Evolutionary conservation across 768 basidiomycete genomes (phyloP).

Genomic region (Boletus pseudopeckii): DNA sequence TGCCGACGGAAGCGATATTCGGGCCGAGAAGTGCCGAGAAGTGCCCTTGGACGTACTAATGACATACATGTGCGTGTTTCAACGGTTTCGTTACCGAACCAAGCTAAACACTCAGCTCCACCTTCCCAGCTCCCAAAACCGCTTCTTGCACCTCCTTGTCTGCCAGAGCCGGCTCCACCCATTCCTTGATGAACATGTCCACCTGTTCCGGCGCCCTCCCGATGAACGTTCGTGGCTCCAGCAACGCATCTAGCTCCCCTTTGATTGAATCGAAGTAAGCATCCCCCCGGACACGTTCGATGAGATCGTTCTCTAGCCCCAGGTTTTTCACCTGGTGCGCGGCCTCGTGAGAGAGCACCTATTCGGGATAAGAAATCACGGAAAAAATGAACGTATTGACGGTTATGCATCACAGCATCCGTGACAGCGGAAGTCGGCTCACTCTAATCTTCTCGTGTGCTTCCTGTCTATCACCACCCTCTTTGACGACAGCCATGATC

Average conservation of each 20-base stretch:
- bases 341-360: constrained; percentile 94
- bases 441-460: constrained; percentile 95
- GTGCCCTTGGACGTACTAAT: neutral
- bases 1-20: constrained; percentile 16
- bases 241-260: constrained; percentile 66
- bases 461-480: constrained; percentile 92
- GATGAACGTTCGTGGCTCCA: constrained; percentile 87
- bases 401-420: constrained; percentile 14
- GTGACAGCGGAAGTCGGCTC: constrained; percentile 21
- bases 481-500: constrained; percentile 98
- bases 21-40: constrained; percentile 12
- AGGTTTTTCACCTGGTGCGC: constrained; percentile 92
- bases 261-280: constrained; percentile 91
- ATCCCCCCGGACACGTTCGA: constrained; percentile 78
- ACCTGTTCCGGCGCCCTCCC: constrained; percentile 96
- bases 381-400: constrained; percentile 6
- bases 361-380: constrained; percentile 1
- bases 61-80: neutral
- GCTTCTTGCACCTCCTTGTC: constrained; percentile 53
- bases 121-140: constrained; percentile 48
- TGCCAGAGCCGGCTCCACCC: constrained; percentile 82
- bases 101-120: constrained; percentile 45
- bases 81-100: too few relatives aligned
- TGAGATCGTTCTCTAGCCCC: constrained; percentile 93
- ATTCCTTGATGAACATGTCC: constrained; percentile 79